These are phyloP conservation scores for Penicillium brevicompactum DNA, from an alignment of 2,329 filamentous ascomycete species.

Conservation along the genomic window DNA sequence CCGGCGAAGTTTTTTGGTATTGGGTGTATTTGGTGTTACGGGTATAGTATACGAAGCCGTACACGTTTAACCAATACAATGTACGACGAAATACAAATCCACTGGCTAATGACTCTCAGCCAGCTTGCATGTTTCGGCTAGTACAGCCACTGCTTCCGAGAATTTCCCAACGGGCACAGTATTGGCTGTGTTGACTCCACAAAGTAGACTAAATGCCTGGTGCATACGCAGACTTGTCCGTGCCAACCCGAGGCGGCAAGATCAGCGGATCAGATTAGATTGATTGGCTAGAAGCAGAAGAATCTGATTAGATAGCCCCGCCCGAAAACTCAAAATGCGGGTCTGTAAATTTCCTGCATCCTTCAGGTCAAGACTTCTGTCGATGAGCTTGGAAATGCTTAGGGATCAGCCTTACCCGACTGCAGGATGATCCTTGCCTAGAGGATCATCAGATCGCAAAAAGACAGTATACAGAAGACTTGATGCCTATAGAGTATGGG, in stretches of 20 bases:
- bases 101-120: too few relatives aligned
- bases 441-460: neutral
- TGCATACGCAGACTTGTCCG: neutral
- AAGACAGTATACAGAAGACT: neutral
- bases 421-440: neutral
- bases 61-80: neutral
- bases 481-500: neutral
- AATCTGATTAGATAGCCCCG: conserved; percentile 16
- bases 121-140: neutral
- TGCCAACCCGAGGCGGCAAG: conserved; percentile 13
- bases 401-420: neutral
- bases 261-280: conserved; percentile 26
- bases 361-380: neutral
- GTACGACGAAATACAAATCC: neutral
- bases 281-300: conserved; percentile 12
- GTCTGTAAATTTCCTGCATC: neutral
- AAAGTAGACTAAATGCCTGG: neutral
- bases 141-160: neutral
- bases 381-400: neutral
- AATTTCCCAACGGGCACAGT: neutral
- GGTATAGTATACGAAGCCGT: neutral
- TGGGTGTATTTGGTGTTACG: neutral
- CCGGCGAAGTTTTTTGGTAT: neutral
- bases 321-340: conserved; percentile 6
- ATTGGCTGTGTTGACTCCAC: neutral